These are phyloP conservation scores for Penicillium dipodomyicola DNA, from an alignment of 495 filamentous ascomycete species.

Conservation along the genomic window DNA sequence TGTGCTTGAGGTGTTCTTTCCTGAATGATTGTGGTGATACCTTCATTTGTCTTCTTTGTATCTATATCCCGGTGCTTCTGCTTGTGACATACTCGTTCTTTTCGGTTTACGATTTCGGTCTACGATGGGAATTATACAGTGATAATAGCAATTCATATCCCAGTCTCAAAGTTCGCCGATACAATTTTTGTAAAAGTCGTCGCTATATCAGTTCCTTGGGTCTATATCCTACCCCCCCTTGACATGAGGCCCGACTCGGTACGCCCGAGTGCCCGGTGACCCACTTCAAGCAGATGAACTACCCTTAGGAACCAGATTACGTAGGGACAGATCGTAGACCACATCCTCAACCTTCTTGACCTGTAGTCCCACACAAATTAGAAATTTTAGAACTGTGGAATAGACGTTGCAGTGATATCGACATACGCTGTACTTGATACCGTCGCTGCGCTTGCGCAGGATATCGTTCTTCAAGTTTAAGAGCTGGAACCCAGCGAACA, in stretches of 20 bases:
- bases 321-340: slow-evolving; percentile 87
- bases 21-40: slow-evolving; percentile 14
- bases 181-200: neutral
- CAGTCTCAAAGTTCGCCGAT: neutral
- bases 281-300: slow-evolving; percentile 16
- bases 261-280: neutral
- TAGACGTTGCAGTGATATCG: neutral
- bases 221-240: neutral
- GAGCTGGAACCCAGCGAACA: slow-evolving; percentile 93
- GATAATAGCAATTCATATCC: slow-evolving; percentile 1
- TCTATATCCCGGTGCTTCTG: slow-evolving; percentile 9
- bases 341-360: slow-evolving; percentile 98
- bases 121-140: neutral
- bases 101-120: neutral
- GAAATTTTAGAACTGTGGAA: neutral
- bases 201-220: neutral
- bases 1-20: neutral
- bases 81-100: neutral
- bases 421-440: slow-evolving; percentile 87
- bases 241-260: neutral
- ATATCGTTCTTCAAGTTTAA: slow-evolving; percentile 96
- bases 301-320: slow-evolving; percentile 68
- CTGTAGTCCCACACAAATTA: slow-evolving; percentile 33
- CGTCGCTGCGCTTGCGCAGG: slow-evolving; percentile 81
- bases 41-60: slow-evolving; percentile 10